These are phyloP conservation scores for Coemansia sp. DNA, from an alignment of 192 early-diverging fungal species.

Conservation along the genomic window DNA sequence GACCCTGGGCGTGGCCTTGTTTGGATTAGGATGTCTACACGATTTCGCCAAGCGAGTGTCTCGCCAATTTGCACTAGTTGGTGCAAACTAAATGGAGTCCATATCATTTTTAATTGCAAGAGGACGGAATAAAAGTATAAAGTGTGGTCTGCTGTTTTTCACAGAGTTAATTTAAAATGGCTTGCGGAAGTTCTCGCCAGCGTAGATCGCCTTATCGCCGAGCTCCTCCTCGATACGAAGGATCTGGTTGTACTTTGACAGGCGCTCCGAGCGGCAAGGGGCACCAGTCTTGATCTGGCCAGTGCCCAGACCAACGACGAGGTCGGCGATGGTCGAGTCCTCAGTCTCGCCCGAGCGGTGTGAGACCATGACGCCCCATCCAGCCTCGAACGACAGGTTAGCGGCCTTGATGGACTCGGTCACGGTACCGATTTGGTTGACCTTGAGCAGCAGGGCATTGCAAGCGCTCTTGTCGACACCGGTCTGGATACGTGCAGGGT, in stretches of 20 bases:
- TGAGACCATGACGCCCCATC: slow-evolving; percentile 99
- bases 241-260: slow-evolving; percentile 99
- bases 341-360: slow-evolving; percentile 99
- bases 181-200: slow-evolving; percentile 89
- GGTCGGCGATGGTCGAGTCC: slow-evolving; percentile 94
- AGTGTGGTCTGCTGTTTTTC: too few species aligned
- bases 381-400: slow-evolving; percentile 72
- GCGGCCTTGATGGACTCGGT: slow-evolving; percentile 92
- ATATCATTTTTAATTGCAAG: background rate
- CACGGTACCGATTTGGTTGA: slow-evolving; percentile 98
- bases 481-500: slow-evolving; percentile 86
- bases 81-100: slow-evolving; percentile 10
- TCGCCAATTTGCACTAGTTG: slow-evolving; percentile 37
- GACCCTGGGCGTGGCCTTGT: slow-evolving; percentile 35
- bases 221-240: slow-evolving; percentile 98
- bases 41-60: slow-evolving; percentile 15
- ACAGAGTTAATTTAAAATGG: slow-evolving; percentile 40
- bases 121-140: background rate
- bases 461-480: slow-evolving; percentile 94
- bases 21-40: slow-evolving; percentile 36
- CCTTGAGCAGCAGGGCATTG: slow-evolving; percentile 94
- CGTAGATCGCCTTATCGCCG: slow-evolving; percentile 88
- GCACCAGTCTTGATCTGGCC: slow-evolving; percentile 99
- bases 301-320: slow-evolving; percentile 92
- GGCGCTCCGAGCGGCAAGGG: slow-evolving; percentile 94